A percentile compares a stretch with the other conserved stretches of the same genome.
Conservation (phyloP, 495 filamentous ascomycete genomes). For the Neurospora sp. region DNA sequence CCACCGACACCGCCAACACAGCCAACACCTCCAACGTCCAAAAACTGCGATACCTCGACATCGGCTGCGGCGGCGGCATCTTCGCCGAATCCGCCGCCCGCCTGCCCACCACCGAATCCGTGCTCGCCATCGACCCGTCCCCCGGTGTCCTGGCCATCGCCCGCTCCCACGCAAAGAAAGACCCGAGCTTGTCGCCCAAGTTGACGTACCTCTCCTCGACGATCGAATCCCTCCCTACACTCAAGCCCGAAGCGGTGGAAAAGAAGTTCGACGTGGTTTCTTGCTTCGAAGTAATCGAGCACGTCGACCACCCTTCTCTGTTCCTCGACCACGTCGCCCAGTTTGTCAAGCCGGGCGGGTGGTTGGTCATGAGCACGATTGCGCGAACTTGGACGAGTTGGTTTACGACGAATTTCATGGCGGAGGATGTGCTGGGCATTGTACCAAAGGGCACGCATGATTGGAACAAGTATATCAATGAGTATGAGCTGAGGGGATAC, state of each 20-base stretch:
- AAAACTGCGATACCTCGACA: conserved; percentile 65
- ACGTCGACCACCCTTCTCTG: conserved; percentile 59
- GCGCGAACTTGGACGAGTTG: conserved; percentile 78
- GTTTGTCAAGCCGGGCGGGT: conserved; percentile 83
- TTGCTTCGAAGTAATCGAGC: conserved; percentile 90
- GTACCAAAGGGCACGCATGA: conserved; percentile 92
- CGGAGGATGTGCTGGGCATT: conserved; percentile 78
- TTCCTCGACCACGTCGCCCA: conserved; percentile 60
- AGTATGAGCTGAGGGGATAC: conserved; percentile 60
- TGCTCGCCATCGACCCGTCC: conserved; percentile 80
- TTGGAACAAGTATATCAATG: conserved; percentile 91
- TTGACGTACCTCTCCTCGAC: conserved; percentile 61
- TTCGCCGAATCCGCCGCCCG: conserved; percentile 88
- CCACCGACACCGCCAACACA: conserved; percentile 17
- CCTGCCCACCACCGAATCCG: conserved; percentile 50
- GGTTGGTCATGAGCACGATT: conserved; percentile 86
- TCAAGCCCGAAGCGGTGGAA: conserved; percentile 16
- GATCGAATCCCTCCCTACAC: conserved; percentile 55
- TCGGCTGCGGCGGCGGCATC: conserved; percentile 95
- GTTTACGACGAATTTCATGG: conserved; percentile 83
- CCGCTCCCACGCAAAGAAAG: conserved; percentile 53
- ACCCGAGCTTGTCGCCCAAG: conserved; percentile 51
- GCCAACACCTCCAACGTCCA: conserved; percentile 5
- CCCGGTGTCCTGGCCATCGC: conserved; percentile 71
- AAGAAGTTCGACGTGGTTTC: conserved; percentile 64